phyloP scores from a whole-genome alignment of 768 basidiomycete species.

The Ephemerocybe angulata region DNA sequence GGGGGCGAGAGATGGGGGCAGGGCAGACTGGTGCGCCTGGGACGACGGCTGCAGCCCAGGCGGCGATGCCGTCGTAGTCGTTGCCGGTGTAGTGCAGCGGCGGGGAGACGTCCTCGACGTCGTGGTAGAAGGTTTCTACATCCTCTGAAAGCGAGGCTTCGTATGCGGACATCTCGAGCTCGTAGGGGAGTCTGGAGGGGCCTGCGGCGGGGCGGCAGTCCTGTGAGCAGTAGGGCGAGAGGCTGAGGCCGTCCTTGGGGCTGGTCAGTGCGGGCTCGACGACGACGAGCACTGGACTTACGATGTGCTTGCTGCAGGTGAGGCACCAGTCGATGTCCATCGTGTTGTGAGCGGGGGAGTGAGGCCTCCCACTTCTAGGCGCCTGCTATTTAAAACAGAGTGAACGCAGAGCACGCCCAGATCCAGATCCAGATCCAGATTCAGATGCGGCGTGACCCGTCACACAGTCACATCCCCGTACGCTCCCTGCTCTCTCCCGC shows the following conservation, averaged over 20 bases:
- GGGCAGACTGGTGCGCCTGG: constrained; percentile 25
- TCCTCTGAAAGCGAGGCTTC: constrained; percentile 25
- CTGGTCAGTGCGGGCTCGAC: constrained; percentile 12
- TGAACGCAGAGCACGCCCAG: neutral
- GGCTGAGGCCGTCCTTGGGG: constrained; percentile 28
- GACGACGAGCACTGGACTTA: constrained; percentile 29
- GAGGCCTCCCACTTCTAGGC: constrained; percentile 1
- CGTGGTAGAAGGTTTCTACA: constrained; percentile 22
- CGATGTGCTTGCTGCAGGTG: constrained; percentile 57
- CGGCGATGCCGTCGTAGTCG: constrained; percentile 41
- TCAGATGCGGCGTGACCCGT: neutral
- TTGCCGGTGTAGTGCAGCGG: constrained; percentile 34
- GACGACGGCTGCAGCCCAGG: constrained; percentile 43
- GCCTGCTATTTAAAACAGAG: constrained; percentile 18
- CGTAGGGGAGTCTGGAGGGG: constrained; percentile 18
- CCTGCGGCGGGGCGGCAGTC: constrained; percentile 36
- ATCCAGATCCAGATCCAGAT: constrained; percentile 3
- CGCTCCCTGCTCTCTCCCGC: neutral
- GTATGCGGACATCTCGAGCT: constrained; percentile 15
- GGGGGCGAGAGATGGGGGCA: neutral
- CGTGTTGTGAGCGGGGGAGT: constrained; percentile 10
- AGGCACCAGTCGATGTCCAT: constrained; percentile 76
- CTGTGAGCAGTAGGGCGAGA: constrained; percentile 48
- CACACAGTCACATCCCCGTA: neutral
- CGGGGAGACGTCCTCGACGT: constrained; percentile 13